Percentiles rank a stretch among this genome's conserved stretches.
These are phyloP conservation scores for Rhipidocladum racemiflorum DNA, from an alignment of 176 grass and related monocot species.

Conservation along the genomic window DNA sequence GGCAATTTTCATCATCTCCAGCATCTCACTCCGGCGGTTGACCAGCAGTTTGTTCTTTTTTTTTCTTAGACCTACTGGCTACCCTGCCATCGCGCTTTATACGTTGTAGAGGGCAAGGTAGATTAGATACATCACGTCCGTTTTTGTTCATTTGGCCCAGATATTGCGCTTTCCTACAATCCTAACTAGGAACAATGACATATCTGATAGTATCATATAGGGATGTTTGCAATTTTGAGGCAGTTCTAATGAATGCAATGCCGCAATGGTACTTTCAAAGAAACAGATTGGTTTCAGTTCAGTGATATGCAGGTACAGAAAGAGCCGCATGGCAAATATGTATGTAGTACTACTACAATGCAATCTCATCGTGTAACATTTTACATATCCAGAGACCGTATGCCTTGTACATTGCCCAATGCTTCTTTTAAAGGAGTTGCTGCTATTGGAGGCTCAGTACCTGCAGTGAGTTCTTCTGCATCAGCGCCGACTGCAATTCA, in stretches of 20 bases:
- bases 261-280: not conserved
- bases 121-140: not conserved
- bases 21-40: slow-evolving; percentile 38
- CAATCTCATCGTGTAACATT: not conserved
- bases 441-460: too few species aligned
- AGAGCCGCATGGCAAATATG: not conserved
- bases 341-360: not conserved
- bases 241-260: not conserved
- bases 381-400: not conserved
- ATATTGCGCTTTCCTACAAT: not conserved
- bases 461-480: too few species aligned
- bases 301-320: not conserved
- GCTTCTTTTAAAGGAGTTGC: too few species aligned
- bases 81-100: not conserved
- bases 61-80: not conserved
- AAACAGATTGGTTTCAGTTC: not conserved
- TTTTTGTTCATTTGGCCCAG: not conserved
- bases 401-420: slow-evolving; percentile 1
- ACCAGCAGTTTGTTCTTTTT: not conserved
- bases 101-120: not conserved
- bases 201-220: not conserved
- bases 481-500: too few species aligned
- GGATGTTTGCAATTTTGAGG: not conserved
- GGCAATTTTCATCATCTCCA: slow-evolving; percentile 46
- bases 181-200: not conserved